Evolutionary conservation across 163 green algal species (phyloP).

Genomic region (Scenedesmus sp.): DNA sequence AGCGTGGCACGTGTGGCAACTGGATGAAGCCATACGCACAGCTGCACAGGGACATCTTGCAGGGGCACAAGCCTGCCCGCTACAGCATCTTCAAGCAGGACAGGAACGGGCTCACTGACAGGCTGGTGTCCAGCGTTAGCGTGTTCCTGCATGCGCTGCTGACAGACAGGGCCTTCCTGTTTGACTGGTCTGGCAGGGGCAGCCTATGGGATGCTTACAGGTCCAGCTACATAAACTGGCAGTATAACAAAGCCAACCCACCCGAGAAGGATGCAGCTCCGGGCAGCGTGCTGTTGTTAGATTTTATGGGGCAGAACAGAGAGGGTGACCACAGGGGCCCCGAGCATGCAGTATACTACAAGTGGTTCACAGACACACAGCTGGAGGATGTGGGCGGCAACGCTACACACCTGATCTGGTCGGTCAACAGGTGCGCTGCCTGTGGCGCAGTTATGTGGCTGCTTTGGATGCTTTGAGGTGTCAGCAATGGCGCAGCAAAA

Average conservation of each 20-base stretch:
- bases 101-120: conserved; percentile 53
- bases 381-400: neutral
- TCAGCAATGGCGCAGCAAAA: no score
- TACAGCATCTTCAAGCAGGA: conserved; percentile 12
- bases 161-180: conserved; percentile 51
- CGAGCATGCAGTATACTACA: conserved; percentile 41
- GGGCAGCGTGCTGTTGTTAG: neutral
- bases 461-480: no score
- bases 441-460: no score
- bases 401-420: neutral
- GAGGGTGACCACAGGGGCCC: conserved; percentile 49
- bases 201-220: conserved; percentile 38
- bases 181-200: conserved; percentile 43
- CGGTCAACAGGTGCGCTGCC: neutral
- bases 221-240: conserved; percentile 53
- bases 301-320: neutral
- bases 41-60: conserved; percentile 46
- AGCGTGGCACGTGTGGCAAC: neutral
- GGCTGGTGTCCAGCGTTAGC: conserved; percentile 37
- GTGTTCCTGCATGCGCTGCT: conserved; percentile 53
- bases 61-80: neutral
- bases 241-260: conserved; percentile 11
- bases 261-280: neutral
- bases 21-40: conserved; percentile 40
- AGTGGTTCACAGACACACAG: conserved; percentile 22